These are phyloP conservation scores for Pilaira anomala DNA, from an alignment of 192 early-diverging fungal species.

Conservation along the genomic window DNA sequence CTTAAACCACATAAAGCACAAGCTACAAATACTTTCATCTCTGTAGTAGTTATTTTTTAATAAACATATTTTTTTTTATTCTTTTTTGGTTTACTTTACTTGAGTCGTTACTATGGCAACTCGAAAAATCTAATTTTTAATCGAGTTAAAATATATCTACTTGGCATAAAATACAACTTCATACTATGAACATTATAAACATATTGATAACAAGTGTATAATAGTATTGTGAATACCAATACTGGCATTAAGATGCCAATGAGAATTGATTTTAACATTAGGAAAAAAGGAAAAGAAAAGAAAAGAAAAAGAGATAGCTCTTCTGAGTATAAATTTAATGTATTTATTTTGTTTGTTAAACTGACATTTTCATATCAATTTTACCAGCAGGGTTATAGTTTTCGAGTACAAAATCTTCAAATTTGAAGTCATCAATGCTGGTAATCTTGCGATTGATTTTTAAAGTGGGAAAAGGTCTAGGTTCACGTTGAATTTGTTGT, in stretches of 20 bases:
- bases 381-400: slow-evolving; percentile 85
- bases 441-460: slow-evolving; percentile 52
- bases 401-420: slow-evolving; percentile 76
- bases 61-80: neutral
- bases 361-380: slow-evolving; percentile 95
- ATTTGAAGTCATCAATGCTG: slow-evolving; percentile 69
- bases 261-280: neutral
- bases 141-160: neutral
- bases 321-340: too few species aligned
- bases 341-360: slow-evolving; percentile 48
- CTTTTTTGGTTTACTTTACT: neutral
- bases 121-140: too few species aligned
- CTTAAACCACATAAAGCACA: neutral
- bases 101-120: too few species aligned
- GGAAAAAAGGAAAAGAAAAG: neutral
- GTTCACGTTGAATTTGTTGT: slow-evolving; percentile 72
- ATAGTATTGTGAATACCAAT: slow-evolving; percentile 12
- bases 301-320: neutral
- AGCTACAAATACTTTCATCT: neutral
- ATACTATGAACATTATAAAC: slow-evolving; percentile 28
- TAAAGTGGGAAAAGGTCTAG: slow-evolving; percentile 80
- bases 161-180: neutral
- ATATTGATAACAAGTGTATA: slow-evolving; percentile 26
- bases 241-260: slow-evolving; percentile 20
- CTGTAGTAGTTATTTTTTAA: neutral